Conservation (phyloP, 768 basidiomycete species). For the Neoboletus magnificus region DNA sequence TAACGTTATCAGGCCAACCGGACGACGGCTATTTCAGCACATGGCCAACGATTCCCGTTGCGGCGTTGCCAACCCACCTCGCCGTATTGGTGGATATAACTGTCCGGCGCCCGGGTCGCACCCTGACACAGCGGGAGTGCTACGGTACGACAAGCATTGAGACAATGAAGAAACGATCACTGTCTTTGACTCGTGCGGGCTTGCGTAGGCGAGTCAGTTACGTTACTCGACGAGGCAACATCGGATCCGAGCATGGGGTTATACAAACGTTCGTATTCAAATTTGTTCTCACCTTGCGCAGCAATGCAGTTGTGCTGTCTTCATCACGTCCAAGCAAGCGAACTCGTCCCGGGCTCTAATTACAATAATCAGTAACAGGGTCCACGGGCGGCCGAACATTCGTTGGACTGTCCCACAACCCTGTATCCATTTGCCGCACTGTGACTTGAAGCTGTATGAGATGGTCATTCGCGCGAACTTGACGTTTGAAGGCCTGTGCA, state of each 20-base stretch:
- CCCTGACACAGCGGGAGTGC: not conserved
- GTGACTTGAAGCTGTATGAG: slow-evolving; percentile 70
- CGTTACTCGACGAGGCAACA: not conserved
- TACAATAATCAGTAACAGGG: slow-evolving; percentile 9
- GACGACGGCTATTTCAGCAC: not conserved
- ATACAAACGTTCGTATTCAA: not conserved
- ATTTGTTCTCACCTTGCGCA: not conserved
- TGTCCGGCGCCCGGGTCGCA: not conserved
- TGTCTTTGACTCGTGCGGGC: not conserved
- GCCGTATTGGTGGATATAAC: not conserved
- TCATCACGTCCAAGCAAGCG: slow-evolving; percentile 57
- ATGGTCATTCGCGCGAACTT: slow-evolving; percentile 60
- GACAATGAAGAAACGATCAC: not conserved
- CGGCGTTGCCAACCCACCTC: not conserved
- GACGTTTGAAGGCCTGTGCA: slow-evolving; percentile 42
- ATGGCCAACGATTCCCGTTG: not conserved
- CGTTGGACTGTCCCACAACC: slow-evolving; percentile 43
- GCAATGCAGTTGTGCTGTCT: too few relatives aligned
- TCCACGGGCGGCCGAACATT: slow-evolving; percentile 31
- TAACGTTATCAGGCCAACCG: not conserved
- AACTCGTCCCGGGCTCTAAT: too few relatives aligned
- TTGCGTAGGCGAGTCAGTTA: not conserved
- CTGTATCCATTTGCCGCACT: too few relatives aligned
- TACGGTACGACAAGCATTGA: not conserved
- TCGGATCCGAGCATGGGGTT: not conserved